phyloP scores from a whole-genome alignment of 306 rosid species.

The Medicago truncatula region MtrunA17r5.0-ANR NC_053045.1:64523501-64524000 shows the following conservation, averaged over 20 bases:
- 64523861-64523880: constrained; percentile 90
- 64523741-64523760: constrained; percentile 6
- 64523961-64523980: constrained; percentile 16
- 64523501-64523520: constrained; percentile 6
- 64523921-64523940: constrained; percentile 32
- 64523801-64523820: neutral
- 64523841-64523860: constrained; percentile 98
- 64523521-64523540: neutral
- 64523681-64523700: constrained; percentile 6
- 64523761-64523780: constrained; percentile 7
- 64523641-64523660: constrained; percentile 1
- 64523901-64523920: constrained; percentile 60
- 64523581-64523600: neutral
- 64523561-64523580: neutral
- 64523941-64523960: constrained; percentile 13
- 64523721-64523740: constrained; percentile 11
- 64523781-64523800: neutral
- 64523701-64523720: constrained; percentile 23
- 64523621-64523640: neutral
- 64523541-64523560: neutral
- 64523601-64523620: neutral
- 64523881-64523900: constrained; percentile 56
- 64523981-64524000: constrained; percentile 59
- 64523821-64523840: constrained; percentile 86
- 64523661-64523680: constrained; percentile 15